phyloP scores from a whole-genome alignment of 352 stramenopile genomes.

The Phytopythium kandeliae region DNA sequence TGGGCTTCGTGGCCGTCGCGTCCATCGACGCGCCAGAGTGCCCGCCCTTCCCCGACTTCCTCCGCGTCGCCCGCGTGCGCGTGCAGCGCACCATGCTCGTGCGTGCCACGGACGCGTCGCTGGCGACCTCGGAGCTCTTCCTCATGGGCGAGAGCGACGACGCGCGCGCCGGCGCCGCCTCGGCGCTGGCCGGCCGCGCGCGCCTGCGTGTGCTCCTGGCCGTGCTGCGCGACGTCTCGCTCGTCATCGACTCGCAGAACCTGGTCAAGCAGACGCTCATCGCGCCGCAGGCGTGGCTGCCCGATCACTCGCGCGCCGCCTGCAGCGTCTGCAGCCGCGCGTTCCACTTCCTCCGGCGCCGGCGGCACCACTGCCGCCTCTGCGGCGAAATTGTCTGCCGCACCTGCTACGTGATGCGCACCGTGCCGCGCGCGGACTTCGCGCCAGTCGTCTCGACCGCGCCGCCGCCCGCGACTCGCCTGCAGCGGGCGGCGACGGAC shows the following conservation, averaged over 20 bases:
- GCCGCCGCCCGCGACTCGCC: not conserved
- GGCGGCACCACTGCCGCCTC: conserved; percentile 42
- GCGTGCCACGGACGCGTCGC: conserved; percentile 18
- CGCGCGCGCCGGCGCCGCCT: conserved; percentile 6
- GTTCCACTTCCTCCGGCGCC: conserved; percentile 20
- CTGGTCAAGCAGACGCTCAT: conserved; percentile 31
- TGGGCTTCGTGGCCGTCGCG: conserved; percentile 32
- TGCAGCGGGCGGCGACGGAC: not conserved
- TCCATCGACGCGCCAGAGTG: conserved; percentile 44
- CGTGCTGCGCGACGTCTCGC: conserved; percentile 42
- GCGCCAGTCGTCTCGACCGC: not conserved
- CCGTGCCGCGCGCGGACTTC: conserved; percentile 16
- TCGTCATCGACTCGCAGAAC: conserved; percentile 50
- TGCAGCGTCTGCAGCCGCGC: conserved; percentile 17
- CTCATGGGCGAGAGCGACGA: conserved; percentile 31
- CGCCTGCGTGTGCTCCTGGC: conserved; percentile 43
- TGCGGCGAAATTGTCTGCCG: conserved; percentile 50
- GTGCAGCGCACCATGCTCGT: conserved; percentile 47
- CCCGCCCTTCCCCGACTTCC: conserved; percentile 18
- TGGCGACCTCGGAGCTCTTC: conserved; percentile 38
- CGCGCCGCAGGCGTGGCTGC: conserved; percentile 27
- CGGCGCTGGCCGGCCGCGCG: conserved; percentile 29
- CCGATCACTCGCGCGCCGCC: conserved; percentile 16
- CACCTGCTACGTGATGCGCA: conserved; percentile 38
- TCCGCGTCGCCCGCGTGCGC: conserved; percentile 29